phyloP scores from a whole-genome alignment of 192 early-diverging fungal genomes.

The Glomus cerebriforme region DNA sequence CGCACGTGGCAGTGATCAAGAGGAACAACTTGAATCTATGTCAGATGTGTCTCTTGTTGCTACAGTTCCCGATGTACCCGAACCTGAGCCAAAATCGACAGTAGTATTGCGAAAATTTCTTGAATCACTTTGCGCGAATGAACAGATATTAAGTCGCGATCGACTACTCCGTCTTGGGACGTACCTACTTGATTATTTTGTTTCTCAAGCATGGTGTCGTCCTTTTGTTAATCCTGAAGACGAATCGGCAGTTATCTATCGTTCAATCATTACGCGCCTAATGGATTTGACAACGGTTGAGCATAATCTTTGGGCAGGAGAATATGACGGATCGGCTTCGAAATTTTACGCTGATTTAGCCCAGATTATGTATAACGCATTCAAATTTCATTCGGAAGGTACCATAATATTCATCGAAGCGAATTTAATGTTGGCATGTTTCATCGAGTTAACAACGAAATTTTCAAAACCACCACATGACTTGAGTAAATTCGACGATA shows the following conservation, averaged over 20 bases:
- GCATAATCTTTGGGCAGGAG: constrained; percentile 49
- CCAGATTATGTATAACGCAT: constrained; percentile 32
- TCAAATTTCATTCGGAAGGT: constrained; percentile 8
- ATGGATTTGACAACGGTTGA: constrained; percentile 60
- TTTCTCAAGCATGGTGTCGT: constrained; percentile 14
- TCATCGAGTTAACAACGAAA: neutral
- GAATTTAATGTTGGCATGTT: neutral
- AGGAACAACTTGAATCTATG: neutral
- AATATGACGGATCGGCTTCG: neutral
- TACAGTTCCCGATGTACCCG: neutral
- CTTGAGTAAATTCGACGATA: neutral
- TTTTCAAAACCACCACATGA: neutral
- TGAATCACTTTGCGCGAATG: neutral
- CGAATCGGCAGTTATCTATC: constrained; percentile 36
- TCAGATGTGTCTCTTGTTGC: neutral
- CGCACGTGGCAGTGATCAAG: neutral
- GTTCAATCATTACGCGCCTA: constrained; percentile 48
- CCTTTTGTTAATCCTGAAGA: constrained; percentile 28
- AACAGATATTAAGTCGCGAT: neutral
- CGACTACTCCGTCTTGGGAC: constrained; percentile 26
- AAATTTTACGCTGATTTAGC: constrained; percentile 21
- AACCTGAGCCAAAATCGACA: neutral
- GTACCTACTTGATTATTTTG: constrained; percentile 21
- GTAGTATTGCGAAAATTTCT: neutral
- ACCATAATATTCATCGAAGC: constrained; percentile 25